Evolutionary conservation across 495 filamentous ascomycete genomes (phyloP), one percentile per base, ranked within the genome.

Genomic region (Niebla homalea): DNA sequence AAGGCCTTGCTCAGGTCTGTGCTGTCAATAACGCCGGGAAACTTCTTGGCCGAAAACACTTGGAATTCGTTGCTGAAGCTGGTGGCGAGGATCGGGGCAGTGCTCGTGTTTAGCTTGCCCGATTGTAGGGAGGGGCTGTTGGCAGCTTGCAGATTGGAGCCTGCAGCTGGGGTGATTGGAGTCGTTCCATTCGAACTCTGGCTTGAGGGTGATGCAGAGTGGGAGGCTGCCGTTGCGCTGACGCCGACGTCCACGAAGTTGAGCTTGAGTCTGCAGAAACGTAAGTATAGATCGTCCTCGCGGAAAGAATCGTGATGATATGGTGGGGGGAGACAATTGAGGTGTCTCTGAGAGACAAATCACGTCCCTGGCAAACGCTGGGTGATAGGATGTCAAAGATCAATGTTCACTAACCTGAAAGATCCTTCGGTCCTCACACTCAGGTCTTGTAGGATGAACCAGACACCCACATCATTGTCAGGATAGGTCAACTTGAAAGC

Each of bases 361-460:
- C 50, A 43, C 32, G 39, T 0, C 3, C 2, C 12, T 41, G 39
- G 8, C 6, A 15, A 19, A 16, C 11, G 2, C 2, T 41, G 3
- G 11, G 12, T 18, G 21, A 7, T 18, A 1, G n/a, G 16, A 32
- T 32, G 14, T 32, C 29, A 32, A 7, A 10, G 10, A 7, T 7
- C 10, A 32, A 4, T 32, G 3, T 7, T 42, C 8, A 58, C 76
- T 55, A 76, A 93, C 89, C 89, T 76, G 67, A 96, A 98, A 47
- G 68, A 71, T 15, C 92, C 92, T 63, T 98, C 92, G 7, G 88
- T 95, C 42, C 92, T 73, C 22, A 98, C 89, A 58, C 87, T 94
- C 12, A 98, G 68, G 70, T 98, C 92, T 65, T 96, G 92, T 37
- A 97, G 71, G 53, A 98, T 86, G 56, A 98, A 98, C 92, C 92